These are phyloP conservation scores for Erodium trifolium DNA, from an alignment of 441 rosid species.

Conservation along the genomic window DNA sequence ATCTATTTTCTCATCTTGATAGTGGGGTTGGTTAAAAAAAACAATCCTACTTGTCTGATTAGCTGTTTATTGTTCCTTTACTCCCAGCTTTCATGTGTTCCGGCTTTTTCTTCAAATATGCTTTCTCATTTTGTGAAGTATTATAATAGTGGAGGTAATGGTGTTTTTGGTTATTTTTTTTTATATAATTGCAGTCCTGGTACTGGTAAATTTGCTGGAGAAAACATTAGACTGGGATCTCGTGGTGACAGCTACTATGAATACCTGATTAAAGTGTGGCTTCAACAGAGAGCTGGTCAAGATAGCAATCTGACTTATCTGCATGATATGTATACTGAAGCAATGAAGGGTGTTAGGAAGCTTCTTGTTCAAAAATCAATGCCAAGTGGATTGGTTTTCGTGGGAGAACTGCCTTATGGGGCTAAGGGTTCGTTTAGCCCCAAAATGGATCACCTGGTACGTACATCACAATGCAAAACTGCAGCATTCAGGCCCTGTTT, in stretches of 20 bases:
- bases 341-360: slow-evolving; percentile 85
- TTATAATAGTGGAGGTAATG: neutral
- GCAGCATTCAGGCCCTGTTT: neutral
- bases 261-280: slow-evolving; percentile 90
- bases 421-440: slow-evolving; percentile 69
- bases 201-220: slow-evolving; percentile 77
- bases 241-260: slow-evolving; percentile 99
- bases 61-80: neutral
- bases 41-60: neutral
- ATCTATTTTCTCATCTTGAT: slow-evolving; percentile 1
- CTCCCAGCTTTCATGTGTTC: neutral
- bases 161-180: too few species aligned
- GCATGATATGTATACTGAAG: slow-evolving; percentile 79
- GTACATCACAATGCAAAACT: slow-evolving; percentile 16
- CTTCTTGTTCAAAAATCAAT: slow-evolving; percentile 70
- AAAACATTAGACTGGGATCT: slow-evolving; percentile 90
- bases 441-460: slow-evolving; percentile 98
- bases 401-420: slow-evolving; percentile 90
- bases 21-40: neutral
- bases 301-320: slow-evolving; percentile 51
- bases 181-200: slow-evolving; percentile 55
- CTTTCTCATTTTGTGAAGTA: neutral
- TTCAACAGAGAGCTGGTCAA: slow-evolving; percentile 55
- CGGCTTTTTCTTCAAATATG: neutral
- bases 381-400: slow-evolving; percentile 77